Evolutionary conservation across 2,329 filamentous ascomycete species (phyloP), one percentile per base, ranked within the genome.

Genomic region (Neofusicoccum ribis): DNA sequence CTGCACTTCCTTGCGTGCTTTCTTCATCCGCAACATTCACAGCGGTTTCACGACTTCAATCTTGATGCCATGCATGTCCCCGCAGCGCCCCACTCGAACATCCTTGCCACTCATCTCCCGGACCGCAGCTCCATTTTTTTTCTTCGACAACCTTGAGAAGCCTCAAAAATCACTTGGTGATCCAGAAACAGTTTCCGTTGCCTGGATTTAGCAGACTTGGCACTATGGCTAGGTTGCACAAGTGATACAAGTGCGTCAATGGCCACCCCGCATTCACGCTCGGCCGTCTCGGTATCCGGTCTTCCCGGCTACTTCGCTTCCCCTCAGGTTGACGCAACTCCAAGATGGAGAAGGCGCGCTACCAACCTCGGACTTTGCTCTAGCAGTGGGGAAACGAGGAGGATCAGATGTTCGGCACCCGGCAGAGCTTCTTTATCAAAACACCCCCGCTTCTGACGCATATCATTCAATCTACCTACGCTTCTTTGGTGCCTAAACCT

Each of bases 351-450:
- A 27, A 20, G 9, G 11, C 23, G 20, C 20, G 43, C 56, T 43
- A 20, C 27, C 27, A 60, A 60, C 56, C 56, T 60, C 56, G 56
- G 56, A 36, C 43, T 4, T n/a, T 47, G 56, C 39, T 34, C 20
- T 12, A 43, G 37, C 37, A 23, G 52, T 41, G 56, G 56, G 56
- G 56, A 60, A 36, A 27, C 17, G 27, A 15, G 8, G 41, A 31
- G 27, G 14, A 43, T 39, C n/a, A 39, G 39, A n/a, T n/a, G 37
- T n/a, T 41, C 4, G 17, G 36, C 7, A 39, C 36, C 7, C 41
- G 51, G 17, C 34, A 17, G 7, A 15, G 17, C 44, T 41, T 15
- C 37, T 23, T 49, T 34, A n/a, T 62, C 41, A 17, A 27, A 34
- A 12, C 27, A 41, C n/a, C 8, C 34, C 44, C 44, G 11, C n/a